phyloP scores from a whole-genome alignment of 345 rosid species.

The Durio zibethinus region DNA sequence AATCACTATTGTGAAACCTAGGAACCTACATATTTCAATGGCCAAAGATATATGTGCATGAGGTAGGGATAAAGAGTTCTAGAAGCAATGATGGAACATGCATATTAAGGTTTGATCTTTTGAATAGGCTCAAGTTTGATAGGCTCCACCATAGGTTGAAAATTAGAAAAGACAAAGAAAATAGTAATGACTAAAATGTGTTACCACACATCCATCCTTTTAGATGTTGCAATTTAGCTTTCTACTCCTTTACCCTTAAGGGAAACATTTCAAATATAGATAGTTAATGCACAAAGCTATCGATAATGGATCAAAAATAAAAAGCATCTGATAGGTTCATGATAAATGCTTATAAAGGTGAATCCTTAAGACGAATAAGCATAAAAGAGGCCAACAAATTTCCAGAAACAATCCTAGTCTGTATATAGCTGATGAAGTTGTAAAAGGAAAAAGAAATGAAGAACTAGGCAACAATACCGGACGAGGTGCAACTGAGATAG shows the following conservation, averaged over 20 bases:
- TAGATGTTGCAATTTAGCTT: not conserved
- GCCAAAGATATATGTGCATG: not conserved
- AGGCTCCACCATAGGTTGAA: slow-evolving; percentile 1
- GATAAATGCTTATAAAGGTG: slow-evolving; percentile 4
- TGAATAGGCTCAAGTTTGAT: not conserved
- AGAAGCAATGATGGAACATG: not conserved
- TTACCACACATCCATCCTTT: not conserved
- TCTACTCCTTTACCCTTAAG: not conserved
- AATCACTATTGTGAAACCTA: not conserved
- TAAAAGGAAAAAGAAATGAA: not conserved
- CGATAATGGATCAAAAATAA: not conserved
- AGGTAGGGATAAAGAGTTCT: not conserved
- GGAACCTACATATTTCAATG: not conserved
- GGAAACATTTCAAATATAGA: not conserved
- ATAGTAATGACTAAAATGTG: not conserved
- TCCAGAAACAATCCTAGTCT: not conserved
- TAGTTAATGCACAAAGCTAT: slow-evolving; percentile 1
- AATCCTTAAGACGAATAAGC: not conserved
- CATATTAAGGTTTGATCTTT: not conserved
- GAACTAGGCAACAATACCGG: slow-evolving; percentile 50
- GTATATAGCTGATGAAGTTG: not conserved
- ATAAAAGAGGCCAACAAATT: not conserved
- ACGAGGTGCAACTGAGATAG: slow-evolving; percentile 93
- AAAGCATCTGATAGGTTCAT: not conserved
- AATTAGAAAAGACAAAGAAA: not conserved